Evolutionary conservation across 768 basidiomycete species (phyloP).

Genomic region (Lactarius tabidus): DNA sequence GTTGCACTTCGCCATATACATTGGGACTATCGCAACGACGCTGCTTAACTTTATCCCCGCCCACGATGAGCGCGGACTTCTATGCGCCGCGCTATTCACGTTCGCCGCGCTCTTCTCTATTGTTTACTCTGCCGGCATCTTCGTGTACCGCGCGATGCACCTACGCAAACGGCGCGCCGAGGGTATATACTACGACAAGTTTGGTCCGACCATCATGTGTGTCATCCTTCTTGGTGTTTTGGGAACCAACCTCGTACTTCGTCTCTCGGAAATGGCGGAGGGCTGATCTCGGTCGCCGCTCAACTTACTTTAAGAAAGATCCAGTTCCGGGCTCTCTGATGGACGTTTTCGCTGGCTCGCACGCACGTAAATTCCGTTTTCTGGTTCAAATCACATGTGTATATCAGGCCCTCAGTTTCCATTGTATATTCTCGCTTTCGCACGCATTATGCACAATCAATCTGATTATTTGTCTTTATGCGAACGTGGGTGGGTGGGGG

Average conservation of each 20-base stretch:
- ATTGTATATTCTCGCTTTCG: neutral
- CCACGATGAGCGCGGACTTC: slow-evolving; percentile 69
- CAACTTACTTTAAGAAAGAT: neutral
- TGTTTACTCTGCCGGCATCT: slow-evolving; percentile 79
- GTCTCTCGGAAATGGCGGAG: slow-evolving; percentile 49
- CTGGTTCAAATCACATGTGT: neutral
- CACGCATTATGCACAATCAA: neutral
- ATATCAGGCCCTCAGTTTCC: neutral
- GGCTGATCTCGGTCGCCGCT: neutral
- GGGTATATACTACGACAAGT: slow-evolving; percentile 86
- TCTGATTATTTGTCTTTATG: neutral
- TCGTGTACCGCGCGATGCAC: slow-evolving; percentile 66
- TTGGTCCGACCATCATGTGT: slow-evolving; percentile 76
- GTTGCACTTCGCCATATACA: slow-evolving; percentile 82
- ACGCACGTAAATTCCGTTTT: neutral
- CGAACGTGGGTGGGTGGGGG: neutral
- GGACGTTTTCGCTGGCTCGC: neutral
- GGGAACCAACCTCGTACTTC: slow-evolving; percentile 68
- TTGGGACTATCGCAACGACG: slow-evolving; percentile 86
- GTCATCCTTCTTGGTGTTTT: slow-evolving; percentile 64
- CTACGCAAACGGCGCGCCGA: slow-evolving; percentile 69
- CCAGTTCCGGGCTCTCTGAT: neutral
- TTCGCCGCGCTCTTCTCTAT: slow-evolving; percentile 85
- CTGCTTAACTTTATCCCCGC: slow-evolving; percentile 81
- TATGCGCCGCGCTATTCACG: slow-evolving; percentile 87